Evolutionary conservation across 331 rosid species (phyloP), one percentile per base, ranked within the genome.

Genomic region (Ulmus americana): DNA sequence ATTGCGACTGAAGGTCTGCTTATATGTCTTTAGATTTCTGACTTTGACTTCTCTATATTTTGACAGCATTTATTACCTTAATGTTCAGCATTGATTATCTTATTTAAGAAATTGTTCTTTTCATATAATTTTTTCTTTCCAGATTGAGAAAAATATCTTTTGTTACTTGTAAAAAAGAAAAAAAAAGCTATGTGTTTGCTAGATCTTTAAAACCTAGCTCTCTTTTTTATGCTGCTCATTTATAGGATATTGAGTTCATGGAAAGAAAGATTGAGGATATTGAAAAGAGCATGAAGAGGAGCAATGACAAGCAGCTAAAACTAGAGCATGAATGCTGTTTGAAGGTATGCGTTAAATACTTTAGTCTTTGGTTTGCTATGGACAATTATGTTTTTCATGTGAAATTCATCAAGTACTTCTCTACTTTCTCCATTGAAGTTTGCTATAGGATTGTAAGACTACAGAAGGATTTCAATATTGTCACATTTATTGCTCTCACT

Each of bases 281-380:
- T 49, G 99, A 90, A 65, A 94, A 94, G 82, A 90, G 97, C 88
- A 87, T 94, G 99, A 94, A 90, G 85, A 85, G 99, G 80, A 94
- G 99, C 88, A 94, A 94, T 60, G 99, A 94, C 84, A 94, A 94
- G 83, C 97, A 85, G 68, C 76, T 94, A 61, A 94, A 94, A 76
- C 65, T 94, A 3, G 99, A 94, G 85, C 95, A 28, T 4, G 97
- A 94, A 44, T 80, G 91, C 50, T 94, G 99, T 72, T 81, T 64
- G 72, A 94, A 70, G 95, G 99, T 92, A 63, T 70, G 77, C 9
- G 55, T 45, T 49, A 8, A 60, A 13, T 54, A 38, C 6, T 39
- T 10, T 13, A 4, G 6, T 67, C 8, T 8, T 64, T 11, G 59
- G 52, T 12, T 40, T 59, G 9, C 15, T 6, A 45, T 55, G 35